Percentiles rank a stretch among this genome's conserved stretches.
phyloP scores from a whole-genome alignment of 2,329 filamentous ascomycete genomes.

The Penicillium sp. region DNA sequence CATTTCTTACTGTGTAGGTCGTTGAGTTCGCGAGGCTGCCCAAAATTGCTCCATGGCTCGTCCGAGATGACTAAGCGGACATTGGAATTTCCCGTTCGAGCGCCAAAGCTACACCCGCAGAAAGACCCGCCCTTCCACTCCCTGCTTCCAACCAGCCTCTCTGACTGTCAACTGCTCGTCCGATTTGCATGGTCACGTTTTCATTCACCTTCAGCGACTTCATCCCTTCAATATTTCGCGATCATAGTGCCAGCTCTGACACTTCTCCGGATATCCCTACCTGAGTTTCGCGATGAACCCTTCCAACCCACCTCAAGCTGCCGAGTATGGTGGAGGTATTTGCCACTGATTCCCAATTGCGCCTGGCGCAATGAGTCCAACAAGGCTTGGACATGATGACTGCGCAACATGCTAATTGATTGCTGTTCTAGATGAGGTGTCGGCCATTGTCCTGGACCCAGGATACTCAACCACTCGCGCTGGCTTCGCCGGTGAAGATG shows the following conservation, averaged over 20 bases:
- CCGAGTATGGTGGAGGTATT: constrained; percentile 50
- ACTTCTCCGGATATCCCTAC: constrained; percentile 1
- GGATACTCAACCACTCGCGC: constrained; percentile 88
- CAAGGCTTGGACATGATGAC: not conserved
- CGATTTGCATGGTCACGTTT: constrained; percentile 10
- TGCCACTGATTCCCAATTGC: constrained; percentile 13
- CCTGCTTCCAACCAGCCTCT: constrained; percentile 12
- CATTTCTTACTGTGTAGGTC: too few relatives aligned
- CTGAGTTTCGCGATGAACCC: constrained; percentile 37
- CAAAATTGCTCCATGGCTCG: not conserved
- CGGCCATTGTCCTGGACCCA: constrained; percentile 91
- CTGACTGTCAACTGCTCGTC: constrained; percentile 9
- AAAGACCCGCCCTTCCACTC: constrained; percentile 23
- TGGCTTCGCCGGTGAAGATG: constrained; percentile 96
- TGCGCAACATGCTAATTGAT: not conserved
- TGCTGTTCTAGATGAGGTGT: constrained; percentile 74
- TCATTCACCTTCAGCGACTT: constrained; percentile 8
- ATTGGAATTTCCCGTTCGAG: not conserved
- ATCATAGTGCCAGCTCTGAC: not conserved
- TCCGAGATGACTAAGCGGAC: not conserved
- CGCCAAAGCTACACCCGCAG: constrained; percentile 20
- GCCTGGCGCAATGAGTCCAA: not conserved
- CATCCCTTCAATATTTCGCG: not conserved
- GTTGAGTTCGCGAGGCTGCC: too few relatives aligned
- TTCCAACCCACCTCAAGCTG: constrained; percentile 44